A percentile compares a stretch with the other conserved stretches of the same genome.
phyloP scores from a whole-genome alignment of 371 early-diverging fungal genomes.

The Actinomortierella ambigua region DNA sequence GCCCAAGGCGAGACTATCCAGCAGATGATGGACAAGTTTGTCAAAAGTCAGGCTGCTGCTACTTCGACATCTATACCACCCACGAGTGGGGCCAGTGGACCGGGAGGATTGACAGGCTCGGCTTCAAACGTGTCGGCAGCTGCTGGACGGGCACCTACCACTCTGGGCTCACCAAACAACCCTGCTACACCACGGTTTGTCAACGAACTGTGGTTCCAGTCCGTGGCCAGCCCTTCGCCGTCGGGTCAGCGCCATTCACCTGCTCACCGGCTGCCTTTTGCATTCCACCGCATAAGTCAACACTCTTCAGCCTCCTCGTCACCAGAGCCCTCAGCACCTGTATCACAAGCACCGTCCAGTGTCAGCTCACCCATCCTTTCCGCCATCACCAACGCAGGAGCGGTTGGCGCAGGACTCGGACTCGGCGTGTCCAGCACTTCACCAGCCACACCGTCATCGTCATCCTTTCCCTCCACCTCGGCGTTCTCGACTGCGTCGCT shows the following conservation, averaged over 20 bases:
- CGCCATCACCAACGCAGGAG: conserved; percentile 8
- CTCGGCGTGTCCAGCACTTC: too few species aligned
- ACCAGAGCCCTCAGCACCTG: conserved; percentile 13
- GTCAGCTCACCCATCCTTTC: conserved; percentile 16
- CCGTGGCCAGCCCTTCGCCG: conserved; percentile 13
- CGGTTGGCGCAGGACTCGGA: neutral
- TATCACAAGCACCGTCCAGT: conserved; percentile 19
- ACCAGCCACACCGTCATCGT: conserved; percentile 6
- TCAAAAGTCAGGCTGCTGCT: too few species aligned
- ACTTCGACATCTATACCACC: too few species aligned
- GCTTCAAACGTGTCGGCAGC: neutral
- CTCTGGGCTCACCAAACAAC: neutral
- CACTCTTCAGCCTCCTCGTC: conserved; percentile 7
- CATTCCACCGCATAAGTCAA: conserved; percentile 27
- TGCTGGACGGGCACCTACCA: conserved; percentile 1
- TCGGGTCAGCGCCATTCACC: conserved; percentile 4
- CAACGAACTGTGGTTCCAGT: conserved; percentile 35
- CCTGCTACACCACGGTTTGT: conserved; percentile 35
- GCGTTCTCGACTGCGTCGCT: conserved; percentile 14
- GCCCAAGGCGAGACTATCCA: conserved; percentile 9
- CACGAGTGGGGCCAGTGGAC: too few species aligned
- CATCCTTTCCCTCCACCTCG: conserved; percentile 7
- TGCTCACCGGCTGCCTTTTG: conserved; percentile 23
- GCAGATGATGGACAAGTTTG: too few species aligned
- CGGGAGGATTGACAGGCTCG: too few species aligned